These are phyloP conservation scores for Nakazawaea pomicola DNA, from an alignment of 805 yeast genomes.

Conservation along the genomic window DNA sequence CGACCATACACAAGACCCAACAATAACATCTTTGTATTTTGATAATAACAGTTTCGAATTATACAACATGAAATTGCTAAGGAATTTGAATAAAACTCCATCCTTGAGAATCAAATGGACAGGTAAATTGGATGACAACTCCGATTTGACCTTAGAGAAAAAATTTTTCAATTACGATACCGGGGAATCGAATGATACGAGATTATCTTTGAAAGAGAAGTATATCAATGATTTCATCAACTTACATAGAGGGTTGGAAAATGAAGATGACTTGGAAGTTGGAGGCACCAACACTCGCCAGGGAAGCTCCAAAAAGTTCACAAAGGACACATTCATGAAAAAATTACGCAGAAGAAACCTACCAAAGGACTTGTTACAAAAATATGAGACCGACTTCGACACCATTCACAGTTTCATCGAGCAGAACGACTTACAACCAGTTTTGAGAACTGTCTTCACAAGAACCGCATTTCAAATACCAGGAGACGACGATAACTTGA, in stretches of 20 bases:
- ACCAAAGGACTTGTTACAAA: conserved; percentile 44
- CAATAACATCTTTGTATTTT: conserved; percentile 80
- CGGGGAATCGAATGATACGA: conserved; percentile 45
- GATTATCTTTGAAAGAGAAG: conserved; percentile 73
- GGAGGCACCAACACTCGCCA: conserved; percentile 27
- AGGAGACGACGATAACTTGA: conserved; percentile 80
- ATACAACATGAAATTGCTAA: conserved; percentile 78
- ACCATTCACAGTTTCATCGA: conserved; percentile 59
- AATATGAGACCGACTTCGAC: conserved; percentile 49
- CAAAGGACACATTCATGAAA: conserved; percentile 43
- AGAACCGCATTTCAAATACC: conserved; percentile 98
- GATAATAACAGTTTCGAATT: conserved; percentile 80
- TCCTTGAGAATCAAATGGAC: conserved; percentile 88
- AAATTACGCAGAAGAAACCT: conserved; percentile 63
- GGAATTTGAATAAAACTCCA: conserved; percentile 54
- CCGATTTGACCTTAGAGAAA: conserved; percentile 73
- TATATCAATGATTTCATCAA: conserved; percentile 65
- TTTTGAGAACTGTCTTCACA: conserved; percentile 78
- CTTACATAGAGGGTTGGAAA: conserved; percentile 9
- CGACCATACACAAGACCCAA: conserved; percentile 62
- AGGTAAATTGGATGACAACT: conserved; percentile 67
- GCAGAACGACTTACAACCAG: conserved; percentile 72
- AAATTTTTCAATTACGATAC: conserved; percentile 58
- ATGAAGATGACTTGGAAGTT: conserved; percentile 37
- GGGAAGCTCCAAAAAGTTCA: conserved; percentile 17